Conservation (phyloP, 345 rosid genomes). For the Camelina sativa region DNA sequence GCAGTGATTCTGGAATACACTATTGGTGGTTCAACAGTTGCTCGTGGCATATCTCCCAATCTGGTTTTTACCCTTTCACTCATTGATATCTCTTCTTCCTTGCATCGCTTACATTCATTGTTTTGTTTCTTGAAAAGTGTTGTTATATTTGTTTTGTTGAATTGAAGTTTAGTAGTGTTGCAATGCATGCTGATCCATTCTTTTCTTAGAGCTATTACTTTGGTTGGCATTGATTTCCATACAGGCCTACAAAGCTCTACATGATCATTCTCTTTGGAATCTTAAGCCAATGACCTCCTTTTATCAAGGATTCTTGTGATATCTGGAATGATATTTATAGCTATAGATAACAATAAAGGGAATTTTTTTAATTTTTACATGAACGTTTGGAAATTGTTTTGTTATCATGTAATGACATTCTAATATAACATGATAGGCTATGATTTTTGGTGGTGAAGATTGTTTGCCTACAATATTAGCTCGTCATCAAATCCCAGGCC, state of each 20-base stretch:
- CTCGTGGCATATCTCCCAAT: conserved; percentile 91
- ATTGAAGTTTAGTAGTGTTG: background rate
- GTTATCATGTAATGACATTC: background rate
- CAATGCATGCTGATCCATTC: background rate
- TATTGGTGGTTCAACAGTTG: conserved; percentile 92
- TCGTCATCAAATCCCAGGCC: conserved; percentile 85
- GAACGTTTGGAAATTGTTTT: background rate
- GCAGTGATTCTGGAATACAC: conserved; percentile 90
- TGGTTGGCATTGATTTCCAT: background rate
- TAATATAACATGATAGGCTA: conserved; percentile 52
- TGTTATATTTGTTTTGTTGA: background rate
- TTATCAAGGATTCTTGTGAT: background rate
- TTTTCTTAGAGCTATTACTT: background rate
- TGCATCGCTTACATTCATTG: background rate
- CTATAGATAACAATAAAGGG: background rate
- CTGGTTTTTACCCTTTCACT: conserved; percentile 48
- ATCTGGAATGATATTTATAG: background rate
- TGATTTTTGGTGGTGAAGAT: conserved; percentile 84
- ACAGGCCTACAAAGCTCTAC: background rate
- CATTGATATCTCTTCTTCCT: background rate
- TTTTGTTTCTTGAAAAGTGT: background rate
- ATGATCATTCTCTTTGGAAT: background rate
- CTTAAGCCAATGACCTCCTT: too few relatives aligned
- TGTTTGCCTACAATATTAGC: conserved; percentile 73
- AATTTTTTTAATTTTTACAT: background rate